Conservation (phyloP, 768 basidiomycete genomes). For the Naematelia encephala region DNA sequence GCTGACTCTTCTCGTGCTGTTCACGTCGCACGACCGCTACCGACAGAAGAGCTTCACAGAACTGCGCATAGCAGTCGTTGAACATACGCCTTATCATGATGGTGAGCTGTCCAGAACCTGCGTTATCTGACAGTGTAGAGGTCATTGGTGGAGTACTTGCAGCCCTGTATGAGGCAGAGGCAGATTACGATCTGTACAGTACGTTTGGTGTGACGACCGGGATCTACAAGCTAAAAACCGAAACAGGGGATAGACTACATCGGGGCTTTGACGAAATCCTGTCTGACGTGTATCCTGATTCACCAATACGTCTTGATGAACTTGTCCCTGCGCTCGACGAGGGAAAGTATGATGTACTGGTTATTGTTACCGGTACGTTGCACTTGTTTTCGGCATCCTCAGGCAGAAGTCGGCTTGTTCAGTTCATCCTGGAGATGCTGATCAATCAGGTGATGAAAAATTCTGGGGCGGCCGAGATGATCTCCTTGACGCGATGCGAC, state of each 20-base stretch:
- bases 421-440: not conserved
- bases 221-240: not conserved
- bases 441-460: not conserved
- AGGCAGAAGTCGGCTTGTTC: no score
- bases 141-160: not conserved
- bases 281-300: not conserved
- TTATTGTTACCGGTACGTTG: not conserved
- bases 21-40: not conserved
- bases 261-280: not conserved
- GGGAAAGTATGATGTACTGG: not conserved
- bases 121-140: not conserved
- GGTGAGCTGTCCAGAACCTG: not conserved
- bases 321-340: not conserved
- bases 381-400: no score
- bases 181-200: not conserved
- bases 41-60: not conserved
- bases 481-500: not conserved
- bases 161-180: not conserved
- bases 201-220: not conserved
- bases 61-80: not conserved
- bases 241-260: not conserved
- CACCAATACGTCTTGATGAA: not conserved
- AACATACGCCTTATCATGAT: not conserved
- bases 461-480: not conserved
- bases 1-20: not conserved